phyloP scores from a whole-genome alignment of 2,329 filamentous ascomycete species.

The Xylaria multiplex region DNA sequence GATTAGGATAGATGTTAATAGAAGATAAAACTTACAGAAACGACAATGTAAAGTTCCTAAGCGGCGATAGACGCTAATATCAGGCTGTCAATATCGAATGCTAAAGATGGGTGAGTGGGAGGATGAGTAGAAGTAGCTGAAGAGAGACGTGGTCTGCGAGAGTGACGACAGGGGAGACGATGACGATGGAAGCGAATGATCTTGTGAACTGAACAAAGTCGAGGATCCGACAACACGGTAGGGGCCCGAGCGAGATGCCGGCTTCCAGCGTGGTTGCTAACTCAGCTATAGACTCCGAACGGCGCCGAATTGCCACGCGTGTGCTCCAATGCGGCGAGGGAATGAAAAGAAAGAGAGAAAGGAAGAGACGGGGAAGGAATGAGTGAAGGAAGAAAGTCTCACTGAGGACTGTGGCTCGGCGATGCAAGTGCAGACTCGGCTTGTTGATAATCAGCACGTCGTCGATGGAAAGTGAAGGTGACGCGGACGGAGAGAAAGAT shows the following conservation, averaged over 20 bases:
- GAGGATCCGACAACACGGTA: not conserved
- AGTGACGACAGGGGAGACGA: constrained; percentile 2
- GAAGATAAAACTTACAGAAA: constrained; percentile 21
- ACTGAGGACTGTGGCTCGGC: constrained; percentile 10
- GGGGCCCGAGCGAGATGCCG: not conserved
- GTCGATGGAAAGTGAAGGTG: not conserved
- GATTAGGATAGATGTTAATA: not conserved
- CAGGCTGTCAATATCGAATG: constrained; percentile 5
- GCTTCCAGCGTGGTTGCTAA: not conserved
- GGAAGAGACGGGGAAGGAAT: constrained; percentile 19
- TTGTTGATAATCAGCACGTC: constrained; percentile 7
- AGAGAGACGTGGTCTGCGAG: not conserved
- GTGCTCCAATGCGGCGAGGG: not conserved
- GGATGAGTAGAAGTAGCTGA: not conserved
- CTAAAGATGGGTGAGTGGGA: not conserved
- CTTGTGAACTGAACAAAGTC: not conserved
- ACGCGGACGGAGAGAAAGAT: not conserved
- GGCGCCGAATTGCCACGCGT: constrained; percentile 4
- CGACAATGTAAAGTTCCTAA: not conserved
- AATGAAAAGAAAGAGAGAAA: not conserved
- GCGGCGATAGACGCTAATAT: not conserved
- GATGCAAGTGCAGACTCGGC: constrained; percentile 11
- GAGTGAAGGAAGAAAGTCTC: constrained; percentile 1
- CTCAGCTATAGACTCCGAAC: constrained; percentile 1
- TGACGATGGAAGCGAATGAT: not conserved